Evolutionary conservation across 1,139 yeast genomes (phyloP).

Genomic region (Debaryomyces singareniensis): DNA sequence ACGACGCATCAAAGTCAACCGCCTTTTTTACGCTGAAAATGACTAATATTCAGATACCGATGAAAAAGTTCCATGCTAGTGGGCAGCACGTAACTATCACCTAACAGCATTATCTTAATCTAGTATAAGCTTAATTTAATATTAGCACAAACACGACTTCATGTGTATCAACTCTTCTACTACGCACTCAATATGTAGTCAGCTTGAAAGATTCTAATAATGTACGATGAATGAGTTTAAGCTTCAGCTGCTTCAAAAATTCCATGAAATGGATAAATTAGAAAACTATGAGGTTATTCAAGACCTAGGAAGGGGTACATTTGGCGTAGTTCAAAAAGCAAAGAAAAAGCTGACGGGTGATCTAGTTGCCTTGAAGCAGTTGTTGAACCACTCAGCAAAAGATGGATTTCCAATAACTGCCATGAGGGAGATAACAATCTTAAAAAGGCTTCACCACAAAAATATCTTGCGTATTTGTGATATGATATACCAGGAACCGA

Average conservation of each 20-base stretch:
- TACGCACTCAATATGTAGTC: too few species aligned
- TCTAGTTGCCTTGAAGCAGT: slow-evolving; percentile 60
- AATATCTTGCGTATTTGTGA: slow-evolving; percentile 78
- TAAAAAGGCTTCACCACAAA: slow-evolving; percentile 62
- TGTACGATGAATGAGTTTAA: slow-evolving; percentile 1
- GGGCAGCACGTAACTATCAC: too few species aligned
- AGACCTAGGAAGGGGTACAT: slow-evolving; percentile 43
- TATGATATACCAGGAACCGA: slow-evolving; percentile 67
- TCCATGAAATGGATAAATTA: slow-evolving; percentile 25
- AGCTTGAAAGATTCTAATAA: too few species aligned
- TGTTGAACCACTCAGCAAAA: slow-evolving; percentile 74
- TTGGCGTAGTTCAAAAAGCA: slow-evolving; percentile 46
- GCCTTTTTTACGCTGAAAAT: too few species aligned
- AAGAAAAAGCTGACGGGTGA: slow-evolving; percentile 21
- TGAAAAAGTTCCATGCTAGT: too few species aligned
- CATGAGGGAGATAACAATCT: slow-evolving; percentile 80
- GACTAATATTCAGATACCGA: too few species aligned
- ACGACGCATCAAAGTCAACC: too few species aligned
- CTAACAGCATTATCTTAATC: too few species aligned
- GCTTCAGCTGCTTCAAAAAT: slow-evolving; percentile 7
- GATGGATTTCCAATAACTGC: slow-evolving; percentile 97
- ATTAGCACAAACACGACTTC: too few species aligned
- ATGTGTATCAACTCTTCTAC: too few species aligned
- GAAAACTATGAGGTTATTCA: slow-evolving; percentile 27
- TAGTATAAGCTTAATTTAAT: too few species aligned